A percentile compares a stretch with the other conserved stretches of the same genome.
These are phyloP conservation scores for Mallotus repandus DNA, from an alignment of 441 rosid genomes.

Conservation along the genomic window DNA sequence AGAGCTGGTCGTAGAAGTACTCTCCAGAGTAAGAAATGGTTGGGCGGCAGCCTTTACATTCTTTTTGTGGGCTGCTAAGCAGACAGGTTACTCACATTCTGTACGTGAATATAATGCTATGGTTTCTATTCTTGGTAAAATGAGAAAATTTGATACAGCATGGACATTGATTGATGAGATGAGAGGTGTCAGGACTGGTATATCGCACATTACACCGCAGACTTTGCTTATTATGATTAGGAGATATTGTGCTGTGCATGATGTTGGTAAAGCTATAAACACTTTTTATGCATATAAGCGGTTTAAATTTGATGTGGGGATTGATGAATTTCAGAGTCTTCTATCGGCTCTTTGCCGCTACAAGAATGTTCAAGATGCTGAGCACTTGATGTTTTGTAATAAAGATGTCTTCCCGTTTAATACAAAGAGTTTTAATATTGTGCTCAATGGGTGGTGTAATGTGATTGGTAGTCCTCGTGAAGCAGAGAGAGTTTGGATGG, in stretches of 20 bases:
- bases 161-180: conserved; percentile 90
- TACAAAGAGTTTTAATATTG: conserved; percentile 78
- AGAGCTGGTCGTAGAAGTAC: conserved; percentile 65
- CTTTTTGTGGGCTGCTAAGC: conserved; percentile 83
- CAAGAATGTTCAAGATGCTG: conserved; percentile 94
- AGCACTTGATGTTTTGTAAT: conserved; percentile 82
- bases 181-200: conserved; percentile 51
- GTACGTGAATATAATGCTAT: conserved; percentile 66
- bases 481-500: conserved; percentile 80
- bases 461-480: conserved; percentile 69
- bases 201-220: conserved; percentile 68
- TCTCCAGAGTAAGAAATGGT: conserved; percentile 67
- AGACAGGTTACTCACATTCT: conserved; percentile 52
- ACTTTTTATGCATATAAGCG: conserved; percentile 72
- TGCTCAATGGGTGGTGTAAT: conserved; percentile 92
- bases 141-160: conserved; percentile 92
- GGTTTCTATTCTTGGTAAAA: conserved; percentile 83
- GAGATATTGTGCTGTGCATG: conserved; percentile 80
- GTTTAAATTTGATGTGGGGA: conserved; percentile 58
- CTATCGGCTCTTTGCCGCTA: conserved; percentile 89
- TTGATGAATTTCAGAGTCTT: conserved; percentile 84
- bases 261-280: conserved; percentile 82
- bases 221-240: conserved; percentile 89
- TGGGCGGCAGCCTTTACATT: conserved; percentile 89
- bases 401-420: conserved; percentile 59